Evolutionary conservation across 805 yeast genomes (phyloP).

Genomic region (Ogataea angusta): DNA sequence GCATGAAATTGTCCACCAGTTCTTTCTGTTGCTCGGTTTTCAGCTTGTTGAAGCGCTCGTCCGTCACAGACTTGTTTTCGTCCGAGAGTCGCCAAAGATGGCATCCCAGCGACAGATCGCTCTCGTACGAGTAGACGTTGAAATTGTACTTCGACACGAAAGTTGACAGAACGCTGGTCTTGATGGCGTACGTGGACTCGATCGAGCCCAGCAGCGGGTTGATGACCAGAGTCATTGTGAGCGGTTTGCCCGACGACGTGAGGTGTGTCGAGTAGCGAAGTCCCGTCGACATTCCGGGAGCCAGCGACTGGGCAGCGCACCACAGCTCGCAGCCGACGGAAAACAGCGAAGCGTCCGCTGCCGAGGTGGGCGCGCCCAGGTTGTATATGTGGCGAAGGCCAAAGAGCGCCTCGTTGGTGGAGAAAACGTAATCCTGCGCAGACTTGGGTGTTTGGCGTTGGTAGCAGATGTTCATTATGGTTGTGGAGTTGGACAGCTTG

Average conservation of each 20-base stretch:
- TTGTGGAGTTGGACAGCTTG: constrained; percentile 29
- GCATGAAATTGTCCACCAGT: constrained; percentile 23
- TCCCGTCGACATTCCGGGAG: constrained; percentile 88
- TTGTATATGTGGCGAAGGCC: constrained; percentile 82
- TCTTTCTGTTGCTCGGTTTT: constrained; percentile 21
- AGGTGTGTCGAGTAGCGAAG: constrained; percentile 74
- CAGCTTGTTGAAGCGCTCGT: constrained; percentile 18
- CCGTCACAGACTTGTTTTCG: constrained; percentile 1
- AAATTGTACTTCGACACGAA: constrained; percentile 85
- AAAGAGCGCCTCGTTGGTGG: constrained; percentile 77
- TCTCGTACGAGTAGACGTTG: constrained; percentile 84
- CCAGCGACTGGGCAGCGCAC: constrained; percentile 78
- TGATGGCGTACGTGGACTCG: constrained; percentile 82
- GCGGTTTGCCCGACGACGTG: constrained; percentile 83
- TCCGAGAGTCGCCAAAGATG: constrained; percentile 64
- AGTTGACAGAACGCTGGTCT: constrained; percentile 70
- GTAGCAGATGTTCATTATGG: constrained; percentile 62
- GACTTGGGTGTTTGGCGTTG: constrained; percentile 64
- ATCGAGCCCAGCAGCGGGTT: constrained; percentile 91
- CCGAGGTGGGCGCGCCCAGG: constrained; percentile 35
- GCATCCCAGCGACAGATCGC: constrained; percentile 81
- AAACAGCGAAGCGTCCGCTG: constrained; percentile 42
- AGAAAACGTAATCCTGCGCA: constrained; percentile 72
- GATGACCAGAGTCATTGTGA: constrained; percentile 79
- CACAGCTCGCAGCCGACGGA: constrained; percentile 82